A percentile compares a stretch with the other conserved stretches of the same genome.
phyloP scores from a whole-genome alignment of 108 stramenopile species.

The Halocafeteria seosinensis region DNA sequence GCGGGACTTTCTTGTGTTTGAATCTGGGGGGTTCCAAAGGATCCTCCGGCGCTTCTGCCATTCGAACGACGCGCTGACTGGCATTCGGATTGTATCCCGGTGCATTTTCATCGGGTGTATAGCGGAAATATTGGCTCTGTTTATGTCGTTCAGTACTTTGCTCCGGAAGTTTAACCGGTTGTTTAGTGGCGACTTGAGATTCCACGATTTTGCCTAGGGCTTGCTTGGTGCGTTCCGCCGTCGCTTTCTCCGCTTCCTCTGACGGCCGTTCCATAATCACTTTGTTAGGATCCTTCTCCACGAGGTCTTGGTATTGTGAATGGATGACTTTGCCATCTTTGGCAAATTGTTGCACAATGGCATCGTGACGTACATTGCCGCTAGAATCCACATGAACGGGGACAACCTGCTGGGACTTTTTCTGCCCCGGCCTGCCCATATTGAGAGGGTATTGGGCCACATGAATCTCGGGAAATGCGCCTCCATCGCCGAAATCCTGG shows the following conservation, averaged over 20 bases:
- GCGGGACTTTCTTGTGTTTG: constrained; percentile 83
- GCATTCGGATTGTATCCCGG: constrained; percentile 88
- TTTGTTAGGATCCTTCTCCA: constrained; percentile 49
- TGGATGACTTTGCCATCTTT: constrained; percentile 71
- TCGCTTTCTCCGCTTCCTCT: constrained; percentile 56
- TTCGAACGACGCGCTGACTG: constrained; percentile 78
- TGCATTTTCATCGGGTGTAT: constrained; percentile 84
- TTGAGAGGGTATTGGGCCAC: constrained; percentile 89
- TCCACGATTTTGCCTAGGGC: constrained; percentile 60
- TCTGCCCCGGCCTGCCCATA: constrained; percentile 76
- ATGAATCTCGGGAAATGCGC: constrained; percentile 93
- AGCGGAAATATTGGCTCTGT: constrained; percentile 76
- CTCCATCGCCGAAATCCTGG: constrained; percentile 85
- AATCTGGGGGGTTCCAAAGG: constrained; percentile 98
- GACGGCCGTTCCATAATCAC: constrained; percentile 55
- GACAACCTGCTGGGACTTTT: constrained; percentile 48
- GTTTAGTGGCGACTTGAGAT: constrained; percentile 45
- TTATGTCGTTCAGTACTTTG: constrained; percentile 49
- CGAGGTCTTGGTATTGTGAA: constrained; percentile 48
- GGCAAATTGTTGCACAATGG: constrained; percentile 71
- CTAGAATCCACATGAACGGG: constrained; percentile 62
- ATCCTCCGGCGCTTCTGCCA: constrained; percentile 89
- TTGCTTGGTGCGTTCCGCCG: constrained; percentile 61
- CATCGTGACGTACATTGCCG: constrained; percentile 75
- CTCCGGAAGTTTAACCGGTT: constrained; percentile 52